Base-by-base conservation (phyloP, 2,329 filamentous ascomycete species). In the Fusarium coicis region DNA sequence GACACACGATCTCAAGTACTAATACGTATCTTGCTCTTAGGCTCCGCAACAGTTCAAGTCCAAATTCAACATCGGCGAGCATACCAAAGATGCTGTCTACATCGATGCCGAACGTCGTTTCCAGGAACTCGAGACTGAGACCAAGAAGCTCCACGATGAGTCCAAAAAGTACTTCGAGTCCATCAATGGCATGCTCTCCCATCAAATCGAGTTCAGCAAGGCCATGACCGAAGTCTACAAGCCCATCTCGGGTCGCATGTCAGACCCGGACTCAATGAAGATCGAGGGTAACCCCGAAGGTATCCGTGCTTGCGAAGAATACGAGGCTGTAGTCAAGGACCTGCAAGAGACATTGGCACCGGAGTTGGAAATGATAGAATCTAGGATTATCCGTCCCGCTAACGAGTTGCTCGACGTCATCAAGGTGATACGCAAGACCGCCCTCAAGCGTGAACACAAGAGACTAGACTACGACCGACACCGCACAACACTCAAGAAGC, bases 171-270 rank as follows among this genome's bases (percentile, higher is more conserved):
- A 99, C 84, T 98, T 97, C 79, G 92, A 97, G 60, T 94, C 96
- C 81, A 98, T 99, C 85, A 98, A 98, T 85, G 93, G 93, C 87
- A 99, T 99, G 96, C 89, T 99, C 79, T 90, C 87, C 80, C 95
- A 98, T 84, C 96, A 99, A 86, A 98, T 99, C 84, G 96, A 97
- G 81, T 99, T 99, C 85, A 97, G 96, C 77, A 91, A 97, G 84
- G 94, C 95, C 75, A 96, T 97, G 86, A 92, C 93, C 73, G 96
- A 99, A 83, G 93, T 99, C 79, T 99, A 99, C 88, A 97, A 97
- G 82, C 96, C 96, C 76, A 99, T 99, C 78, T 98, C 96, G 62
- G 96, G 96, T 62, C 93, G 96, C 80, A 89, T 97, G 83, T 98
- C 96, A 50, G 96, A 99, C 83, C 96, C 96, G 15, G 92, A 95